Conservation (phyloP, 192 early-diverging fungal species). For the Diversispora epigaea region DNA sequence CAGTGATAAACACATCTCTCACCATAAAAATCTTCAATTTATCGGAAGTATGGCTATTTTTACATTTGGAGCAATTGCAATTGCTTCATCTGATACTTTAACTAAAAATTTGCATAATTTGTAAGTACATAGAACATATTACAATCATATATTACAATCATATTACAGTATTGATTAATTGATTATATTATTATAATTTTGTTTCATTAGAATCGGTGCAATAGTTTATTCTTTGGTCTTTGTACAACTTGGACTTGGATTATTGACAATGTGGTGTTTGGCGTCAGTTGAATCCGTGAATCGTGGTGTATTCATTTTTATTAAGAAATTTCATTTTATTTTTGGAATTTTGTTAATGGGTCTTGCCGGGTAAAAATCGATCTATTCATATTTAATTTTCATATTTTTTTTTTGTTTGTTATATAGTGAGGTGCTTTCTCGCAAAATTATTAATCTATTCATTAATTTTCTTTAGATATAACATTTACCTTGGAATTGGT, state of each 20-base stretch:
- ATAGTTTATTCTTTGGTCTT: constrained; percentile 15
- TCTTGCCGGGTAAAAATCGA: neutral
- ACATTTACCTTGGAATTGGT: constrained; percentile 11
- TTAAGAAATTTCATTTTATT: constrained; percentile 9
- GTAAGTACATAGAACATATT: too few relatives aligned
- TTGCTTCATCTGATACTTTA: neutral
- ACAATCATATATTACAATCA: neutral
- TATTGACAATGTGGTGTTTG: constrained; percentile 9
- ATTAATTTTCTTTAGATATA: neutral
- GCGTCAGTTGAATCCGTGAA: constrained; percentile 17
- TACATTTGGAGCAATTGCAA: constrained; percentile 25
- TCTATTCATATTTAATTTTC: too few relatives aligned
- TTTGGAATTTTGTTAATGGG: constrained; percentile 4
- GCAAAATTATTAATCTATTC: neutral
- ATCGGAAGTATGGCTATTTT: constrained; percentile 19
- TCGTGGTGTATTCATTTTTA: constrained; percentile 10
- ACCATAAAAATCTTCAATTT: constrained; percentile 31
- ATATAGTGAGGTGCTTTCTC: neutral
- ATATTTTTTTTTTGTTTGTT: too few relatives aligned
- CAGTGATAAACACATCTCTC: neutral
- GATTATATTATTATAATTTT: neutral
- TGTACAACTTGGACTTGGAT: constrained; percentile 25
- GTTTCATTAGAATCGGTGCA: constrained; percentile 11
- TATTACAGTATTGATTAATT: neutral
- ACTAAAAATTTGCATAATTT: neutral